A percentile compares a stretch with the other conserved stretches of the same genome.
Evolutionary conservation across 176 grass and related monocot species (phyloP).

Genomic region (Aegilops umbellulata): DNA sequence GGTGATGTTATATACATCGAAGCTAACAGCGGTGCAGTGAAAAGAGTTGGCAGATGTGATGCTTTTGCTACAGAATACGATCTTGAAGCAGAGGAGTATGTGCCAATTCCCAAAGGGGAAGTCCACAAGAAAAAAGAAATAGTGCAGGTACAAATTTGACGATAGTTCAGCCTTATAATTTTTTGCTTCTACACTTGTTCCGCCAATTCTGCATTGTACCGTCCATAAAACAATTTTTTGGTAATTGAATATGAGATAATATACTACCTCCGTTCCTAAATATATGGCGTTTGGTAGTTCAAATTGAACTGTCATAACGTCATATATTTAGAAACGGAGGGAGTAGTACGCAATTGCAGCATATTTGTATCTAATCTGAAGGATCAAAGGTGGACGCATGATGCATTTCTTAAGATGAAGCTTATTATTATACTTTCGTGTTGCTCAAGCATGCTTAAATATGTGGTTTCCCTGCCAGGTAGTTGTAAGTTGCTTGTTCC

Average conservation of each 20-base stretch:
- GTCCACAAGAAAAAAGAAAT: conserved; percentile 98
- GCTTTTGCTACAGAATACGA: conserved; percentile 97
- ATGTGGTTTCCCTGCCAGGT: neutral
- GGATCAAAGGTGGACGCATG: neutral
- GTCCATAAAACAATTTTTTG: neutral
- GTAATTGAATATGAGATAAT: neutral
- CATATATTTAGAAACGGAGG: too few relatives aligned
- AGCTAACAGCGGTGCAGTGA: conserved; percentile 95
- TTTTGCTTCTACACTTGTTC: neutral
- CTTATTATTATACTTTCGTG: neutral
- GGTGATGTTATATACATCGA: conserved; percentile 99
- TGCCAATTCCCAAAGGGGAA: conserved; percentile 97
- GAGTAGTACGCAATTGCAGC: neutral
- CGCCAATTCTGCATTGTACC: neutral
- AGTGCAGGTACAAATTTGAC: conserved; percentile 64
- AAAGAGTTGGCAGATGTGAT: conserved; percentile 99
- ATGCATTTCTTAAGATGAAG: neutral
- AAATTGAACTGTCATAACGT: too few relatives aligned
- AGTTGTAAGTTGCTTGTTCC: neutral
- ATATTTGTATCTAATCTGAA: neutral
- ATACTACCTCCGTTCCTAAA: too few relatives aligned
- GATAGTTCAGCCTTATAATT: neutral
- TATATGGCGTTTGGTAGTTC: too few relatives aligned
- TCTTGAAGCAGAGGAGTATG: conserved; percentile 99
- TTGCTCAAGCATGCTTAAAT: conserved; percentile 8